These are phyloP conservation scores for Aspergillus sp. DNA, from an alignment of 2,329 filamentous ascomycete genomes.

Conservation along the genomic window DNA sequence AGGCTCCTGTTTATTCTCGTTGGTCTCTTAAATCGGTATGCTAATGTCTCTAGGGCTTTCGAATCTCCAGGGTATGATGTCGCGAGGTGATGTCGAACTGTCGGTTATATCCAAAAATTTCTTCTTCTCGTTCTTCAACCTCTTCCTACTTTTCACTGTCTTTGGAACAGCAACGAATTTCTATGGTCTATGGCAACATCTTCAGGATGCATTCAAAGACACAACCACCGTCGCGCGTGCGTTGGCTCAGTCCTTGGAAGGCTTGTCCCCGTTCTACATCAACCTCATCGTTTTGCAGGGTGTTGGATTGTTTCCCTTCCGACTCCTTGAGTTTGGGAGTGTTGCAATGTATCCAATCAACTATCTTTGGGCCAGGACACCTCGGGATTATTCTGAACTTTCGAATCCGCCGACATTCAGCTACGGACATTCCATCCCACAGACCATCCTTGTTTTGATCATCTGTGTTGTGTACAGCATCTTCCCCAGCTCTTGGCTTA, in stretches of 20 bases:
- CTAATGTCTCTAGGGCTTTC: conserved; percentile 57
- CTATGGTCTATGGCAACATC: conserved; percentile 56
- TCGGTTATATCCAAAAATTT: conserved; percentile 98
- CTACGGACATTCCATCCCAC: conserved; percentile 93
- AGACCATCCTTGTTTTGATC: conserved; percentile 87
- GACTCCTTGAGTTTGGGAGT: conserved; percentile 82
- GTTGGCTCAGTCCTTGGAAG: conserved; percentile 70
- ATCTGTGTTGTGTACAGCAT: conserved; percentile 94
- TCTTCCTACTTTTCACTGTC: conserved; percentile 90
- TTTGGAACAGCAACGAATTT: conserved; percentile 77
- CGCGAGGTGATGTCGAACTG: conserved; percentile 87
- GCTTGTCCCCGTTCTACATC: conserved; percentile 78
- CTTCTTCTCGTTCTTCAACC: conserved; percentile 99
- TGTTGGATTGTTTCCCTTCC: conserved; percentile 87
- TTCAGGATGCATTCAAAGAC: conserved; percentile 72
- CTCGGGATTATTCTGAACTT: conserved; percentile 80
- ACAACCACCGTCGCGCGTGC: conserved; percentile 71
- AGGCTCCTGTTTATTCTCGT: conserved; percentile 18
- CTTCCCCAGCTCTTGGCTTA: conserved; percentile 70
- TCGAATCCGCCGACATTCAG: conserved; percentile 80
- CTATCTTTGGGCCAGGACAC: conserved; percentile 74
- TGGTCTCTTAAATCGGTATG: not conserved
- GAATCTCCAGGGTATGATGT: conserved; percentile 89
- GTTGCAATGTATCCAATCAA: conserved; percentile 79
- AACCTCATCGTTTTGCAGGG: conserved; percentile 93